These are phyloP conservation scores for Omphalotus olearius DNA, from an alignment of 1,284 basidiomycete genomes.

Conservation along the genomic window DNA sequence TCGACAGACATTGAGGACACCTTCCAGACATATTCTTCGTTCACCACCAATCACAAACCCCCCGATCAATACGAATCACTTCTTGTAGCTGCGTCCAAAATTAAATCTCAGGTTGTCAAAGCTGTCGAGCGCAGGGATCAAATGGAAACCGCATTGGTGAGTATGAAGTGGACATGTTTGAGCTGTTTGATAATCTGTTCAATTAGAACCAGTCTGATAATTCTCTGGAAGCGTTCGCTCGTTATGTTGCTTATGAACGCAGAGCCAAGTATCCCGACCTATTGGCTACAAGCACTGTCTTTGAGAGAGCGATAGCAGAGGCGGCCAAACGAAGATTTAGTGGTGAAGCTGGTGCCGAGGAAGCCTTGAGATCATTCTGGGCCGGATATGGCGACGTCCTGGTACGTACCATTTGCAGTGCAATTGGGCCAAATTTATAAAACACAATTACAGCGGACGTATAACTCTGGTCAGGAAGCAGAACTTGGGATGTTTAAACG, in stretches of 20 bases:
- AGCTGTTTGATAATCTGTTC: background rate
- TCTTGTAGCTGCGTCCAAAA: conserved; percentile 73
- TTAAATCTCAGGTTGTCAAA: conserved; percentile 54
- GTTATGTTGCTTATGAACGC: conserved; percentile 63
- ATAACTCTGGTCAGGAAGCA: conserved; percentile 36
- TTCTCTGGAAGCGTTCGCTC: conserved; percentile 57
- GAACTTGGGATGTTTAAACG: conserved; percentile 43
- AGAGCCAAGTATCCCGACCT: conserved; percentile 62
- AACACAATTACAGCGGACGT: conserved; percentile 37
- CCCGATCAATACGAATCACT: conserved; percentile 72
- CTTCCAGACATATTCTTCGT: conserved; percentile 80
- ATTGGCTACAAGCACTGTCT: conserved; percentile 56
- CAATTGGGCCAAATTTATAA: background rate
- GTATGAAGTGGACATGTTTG: conserved; percentile 2
- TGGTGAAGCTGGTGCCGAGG: conserved; percentile 51
- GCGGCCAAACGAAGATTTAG: conserved; percentile 53
- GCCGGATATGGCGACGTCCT: conserved; percentile 57
- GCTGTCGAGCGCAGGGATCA: conserved; percentile 59
- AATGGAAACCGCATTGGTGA: conserved; percentile 56
- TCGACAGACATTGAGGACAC: conserved; percentile 68
- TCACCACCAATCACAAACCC: conserved; percentile 76
- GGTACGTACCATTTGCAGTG: conserved; percentile 21
- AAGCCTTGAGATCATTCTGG: conserved; percentile 60
- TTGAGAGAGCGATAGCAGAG: conserved; percentile 76
- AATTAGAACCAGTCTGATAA: conserved; percentile 39